Evolutionary conservation across 2,329 filamentous ascomycete genomes (phyloP).

Genomic region (Hymenoscyphus linearis): DNA sequence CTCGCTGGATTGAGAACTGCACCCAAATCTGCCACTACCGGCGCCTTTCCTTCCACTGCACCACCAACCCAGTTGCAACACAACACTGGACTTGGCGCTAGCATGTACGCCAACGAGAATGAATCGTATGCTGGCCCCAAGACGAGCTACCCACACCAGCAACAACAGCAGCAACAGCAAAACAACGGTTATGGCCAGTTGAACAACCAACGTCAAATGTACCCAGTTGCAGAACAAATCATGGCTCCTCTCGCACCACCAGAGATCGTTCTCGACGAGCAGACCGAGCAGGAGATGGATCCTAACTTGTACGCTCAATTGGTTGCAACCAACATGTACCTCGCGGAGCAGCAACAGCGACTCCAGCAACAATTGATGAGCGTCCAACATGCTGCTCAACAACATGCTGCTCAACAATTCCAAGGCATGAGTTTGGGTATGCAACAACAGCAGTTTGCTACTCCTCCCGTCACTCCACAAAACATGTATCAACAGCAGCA

Average conservation of each 20-base stretch:
- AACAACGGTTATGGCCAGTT: slow-evolving; percentile 38
- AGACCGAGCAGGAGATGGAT: slow-evolving; percentile 71
- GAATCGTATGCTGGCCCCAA: slow-evolving; percentile 31
- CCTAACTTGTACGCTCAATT: slow-evolving; percentile 83
- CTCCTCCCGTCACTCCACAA: slow-evolving; percentile 45
- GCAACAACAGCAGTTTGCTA: slow-evolving; percentile 40
- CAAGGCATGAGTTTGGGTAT: slow-evolving; percentile 67
- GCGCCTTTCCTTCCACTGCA: slow-evolving; percentile 63
- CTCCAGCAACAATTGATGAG: slow-evolving; percentile 88
- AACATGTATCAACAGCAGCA: slow-evolving; percentile 45
- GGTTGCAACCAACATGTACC: slow-evolving; percentile 83
- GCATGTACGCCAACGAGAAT: slow-evolving; percentile 33
- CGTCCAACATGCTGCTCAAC: slow-evolving; percentile 77
- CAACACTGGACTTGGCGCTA: slow-evolving; percentile 24
- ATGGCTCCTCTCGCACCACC: slow-evolving; percentile 81
- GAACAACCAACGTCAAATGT: slow-evolving; percentile 50
- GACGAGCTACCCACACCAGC: slow-evolving; percentile 26
- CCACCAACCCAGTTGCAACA: slow-evolving; percentile 50
- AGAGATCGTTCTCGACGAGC: slow-evolving; percentile 66
- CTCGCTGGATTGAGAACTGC: slow-evolving; percentile 90
- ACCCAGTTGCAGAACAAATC: slow-evolving; percentile 77
- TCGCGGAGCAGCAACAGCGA: slow-evolving; percentile 91
- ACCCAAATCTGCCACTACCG: slow-evolving; percentile 74
- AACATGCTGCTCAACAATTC: slow-evolving; percentile 77
- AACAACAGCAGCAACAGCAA: slow-evolving; percentile 6